These are phyloP conservation scores for Cicer pinnatifidum DNA, from an alignment of 306 rosid genomes.

Conservation along the genomic window DNA sequence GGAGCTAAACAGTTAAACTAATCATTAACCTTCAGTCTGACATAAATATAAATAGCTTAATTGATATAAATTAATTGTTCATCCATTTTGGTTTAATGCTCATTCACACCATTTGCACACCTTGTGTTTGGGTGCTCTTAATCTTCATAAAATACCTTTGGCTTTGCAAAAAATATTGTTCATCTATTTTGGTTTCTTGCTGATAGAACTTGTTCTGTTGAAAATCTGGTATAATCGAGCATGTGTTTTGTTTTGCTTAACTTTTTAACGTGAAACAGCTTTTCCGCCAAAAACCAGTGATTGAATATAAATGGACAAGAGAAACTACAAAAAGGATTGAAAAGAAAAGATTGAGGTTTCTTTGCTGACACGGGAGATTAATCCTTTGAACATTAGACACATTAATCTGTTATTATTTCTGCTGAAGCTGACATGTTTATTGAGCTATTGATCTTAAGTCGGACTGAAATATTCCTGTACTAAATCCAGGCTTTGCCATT, in stretches of 20 bases:
- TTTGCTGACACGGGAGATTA: slow-evolving; percentile 12
- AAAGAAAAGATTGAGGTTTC: slow-evolving; percentile 11
- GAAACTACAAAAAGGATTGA: neutral
- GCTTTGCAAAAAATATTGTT: too few relatives aligned
- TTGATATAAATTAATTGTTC: slow-evolving; percentile 2
- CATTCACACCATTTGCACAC: too few relatives aligned
- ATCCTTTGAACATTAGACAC: slow-evolving; percentile 33
- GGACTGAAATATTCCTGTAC: slow-evolving; percentile 29
- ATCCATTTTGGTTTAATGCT: neutral
- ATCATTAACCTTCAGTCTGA: slow-evolving; percentile 12
- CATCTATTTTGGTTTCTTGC: too few relatives aligned
- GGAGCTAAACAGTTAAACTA: neutral
- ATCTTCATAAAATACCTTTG: too few relatives aligned
- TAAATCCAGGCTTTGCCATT: slow-evolving; percentile 67
- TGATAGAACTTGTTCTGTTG: neutral
- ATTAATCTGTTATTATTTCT: slow-evolving; percentile 29
- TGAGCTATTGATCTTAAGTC: slow-evolving; percentile 17
- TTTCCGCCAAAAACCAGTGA: slow-evolving; percentile 18
- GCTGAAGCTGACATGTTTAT: slow-evolving; percentile 27
- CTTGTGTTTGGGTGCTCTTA: too few relatives aligned
- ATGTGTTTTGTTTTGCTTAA: slow-evolving; percentile 12
- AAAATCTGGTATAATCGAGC: slow-evolving; percentile 7
- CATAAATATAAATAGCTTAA: neutral
- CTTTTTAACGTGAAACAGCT: neutral
- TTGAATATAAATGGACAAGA: neutral